Evolutionary conservation across 2,329 filamentous ascomycete species (phyloP), one percentile per base, ranked within the genome.

Genomic region (Microdochium bolleyi): DNA sequence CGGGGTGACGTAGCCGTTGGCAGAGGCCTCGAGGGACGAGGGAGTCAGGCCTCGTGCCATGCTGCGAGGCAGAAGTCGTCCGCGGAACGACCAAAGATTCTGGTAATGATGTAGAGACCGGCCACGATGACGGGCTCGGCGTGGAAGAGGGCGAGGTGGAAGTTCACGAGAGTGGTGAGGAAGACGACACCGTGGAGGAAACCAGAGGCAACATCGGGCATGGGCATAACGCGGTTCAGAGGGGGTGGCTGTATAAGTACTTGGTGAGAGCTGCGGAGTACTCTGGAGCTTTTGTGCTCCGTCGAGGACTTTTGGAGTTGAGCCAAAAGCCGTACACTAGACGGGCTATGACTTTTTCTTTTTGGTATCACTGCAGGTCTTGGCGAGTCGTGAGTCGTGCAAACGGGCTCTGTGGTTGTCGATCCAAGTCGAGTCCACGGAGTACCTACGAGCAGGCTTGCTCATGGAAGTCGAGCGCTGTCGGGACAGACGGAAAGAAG

Each of bases 111-210:
- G 61, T 79, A 79, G 7, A 80, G 67, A 24, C 64, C 61, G 48
- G 78, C 64, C 24, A 79, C 66, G 10, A 74, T 55, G 49, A 74
- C 67, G 16, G 76, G 73, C 54, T 78, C 75, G 51, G 75, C 71
- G 55, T 75, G 69, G 19, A 74, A 68, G 54, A 80, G 69, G 53
- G 74, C 75, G 55, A 76, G 73, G 61, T 72, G 73, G 60, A 80
- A 75, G 62, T 79, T 78, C 55, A 77, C 70, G 52, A 80, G 67
- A 51, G 77, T 77, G 41, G 74, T 76, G 57, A 80, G 66, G 61
- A 80, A 80, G 60, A 79, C 74, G 51, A 79, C 67, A 57, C 78
- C 69, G 58, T 77, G 70, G 50, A 80, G 67, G 56, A 79, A 62
- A 32, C 78, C 66, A n/a, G 76, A 73, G 49, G 77, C 77, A 24